Base-by-base conservation (phyloP, 2,329 filamentous ascomycete species). In the Dendryphion nanum region DNA sequence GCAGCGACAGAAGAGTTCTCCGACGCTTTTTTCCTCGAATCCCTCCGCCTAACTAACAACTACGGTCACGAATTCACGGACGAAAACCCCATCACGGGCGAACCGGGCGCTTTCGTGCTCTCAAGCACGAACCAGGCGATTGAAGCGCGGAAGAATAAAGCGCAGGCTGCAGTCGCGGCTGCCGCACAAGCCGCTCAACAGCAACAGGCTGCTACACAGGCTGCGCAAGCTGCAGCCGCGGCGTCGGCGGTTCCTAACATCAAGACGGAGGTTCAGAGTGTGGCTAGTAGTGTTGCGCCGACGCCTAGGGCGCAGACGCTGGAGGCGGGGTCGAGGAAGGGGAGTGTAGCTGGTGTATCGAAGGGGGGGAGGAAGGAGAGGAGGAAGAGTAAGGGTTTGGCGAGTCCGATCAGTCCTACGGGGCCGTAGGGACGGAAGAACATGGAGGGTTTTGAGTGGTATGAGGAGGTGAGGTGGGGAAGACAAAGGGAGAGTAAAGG, bases 41-140 rank as follows among this genome's bases (percentile, higher is more conserved):
- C 76, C 6, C 70, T 79, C 36, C 63, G 57, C 23, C 67, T 82
- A 21, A 71, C 74, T 17, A 64, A 75, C 10, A 64, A 65, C 6
- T 81, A 77, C 52, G 76, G 73, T 12, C 73, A 79, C 47, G 80
- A 83, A 45, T 83, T 73, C 62, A 79, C 79, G 68, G 81, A 84
- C 55, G 79, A 83, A 50, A 81, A 76, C 42, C 79, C 81, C 0
- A 63, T 84, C 12, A 67, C 75, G 6, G 81, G 81, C 33, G 81
- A 83, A 54, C 81, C 81, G 0, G 81, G 81, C 19, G 74, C 73
- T 4, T 82, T 84, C 48, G 75, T 79, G 37, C 72, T 82, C 46
- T 71, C 72, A 4, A 64, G 66, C 21, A 70, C 72, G 2, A 62
- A 59, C 18, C 60, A 64, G 21, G 65, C 63, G 6, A 59, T 74